These are phyloP conservation scores for Neospermospora avenae DNA, from an alignment of 2,329 filamentous ascomycete species.

Conservation along the genomic window DNA sequence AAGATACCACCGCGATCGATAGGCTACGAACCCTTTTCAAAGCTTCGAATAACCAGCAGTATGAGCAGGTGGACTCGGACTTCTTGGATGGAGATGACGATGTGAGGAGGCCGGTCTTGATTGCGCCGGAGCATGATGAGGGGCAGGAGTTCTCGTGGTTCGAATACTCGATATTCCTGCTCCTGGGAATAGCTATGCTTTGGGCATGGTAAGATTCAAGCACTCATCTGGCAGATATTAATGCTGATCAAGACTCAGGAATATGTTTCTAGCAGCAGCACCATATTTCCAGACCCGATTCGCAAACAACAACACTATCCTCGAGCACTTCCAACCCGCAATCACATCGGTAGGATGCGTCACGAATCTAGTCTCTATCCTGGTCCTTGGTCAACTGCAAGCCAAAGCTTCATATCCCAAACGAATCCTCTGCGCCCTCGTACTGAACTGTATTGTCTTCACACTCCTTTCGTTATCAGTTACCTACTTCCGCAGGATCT, in stretches of 20 bases:
- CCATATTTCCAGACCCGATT: constrained; percentile 91
- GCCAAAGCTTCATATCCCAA: constrained; percentile 80
- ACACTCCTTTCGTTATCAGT: constrained; percentile 78
- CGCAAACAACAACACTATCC: constrained; percentile 63
- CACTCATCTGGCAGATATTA: not conserved
- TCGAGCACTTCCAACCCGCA: constrained; percentile 81
- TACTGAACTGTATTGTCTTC: constrained; percentile 76
- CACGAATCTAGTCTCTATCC: constrained; percentile 73
- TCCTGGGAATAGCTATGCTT: constrained; percentile 89
- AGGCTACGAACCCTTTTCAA: constrained; percentile 27
- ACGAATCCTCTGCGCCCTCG: constrained; percentile 74
- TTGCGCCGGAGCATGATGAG: constrained; percentile 13
- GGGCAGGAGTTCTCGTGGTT: constrained; percentile 70
- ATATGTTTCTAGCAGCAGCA: constrained; percentile 95
- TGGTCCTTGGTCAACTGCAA: constrained; percentile 77
- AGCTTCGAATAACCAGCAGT: constrained; percentile 24
- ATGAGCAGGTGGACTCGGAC: constrained; percentile 26
- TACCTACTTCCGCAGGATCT: constrained; percentile 57
- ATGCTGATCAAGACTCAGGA: constrained; percentile 55
- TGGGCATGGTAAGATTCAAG: constrained; percentile 79
- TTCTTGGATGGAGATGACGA: constrained; percentile 18
- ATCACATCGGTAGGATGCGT: constrained; percentile 84
- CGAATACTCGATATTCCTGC: constrained; percentile 80
- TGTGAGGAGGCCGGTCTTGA: constrained; percentile 20
- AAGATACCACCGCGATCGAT: constrained; percentile 21